Base-by-base conservation (phyloP, 768 basidiomycete species). In the Tricholoma furcatifolium region DNA sequence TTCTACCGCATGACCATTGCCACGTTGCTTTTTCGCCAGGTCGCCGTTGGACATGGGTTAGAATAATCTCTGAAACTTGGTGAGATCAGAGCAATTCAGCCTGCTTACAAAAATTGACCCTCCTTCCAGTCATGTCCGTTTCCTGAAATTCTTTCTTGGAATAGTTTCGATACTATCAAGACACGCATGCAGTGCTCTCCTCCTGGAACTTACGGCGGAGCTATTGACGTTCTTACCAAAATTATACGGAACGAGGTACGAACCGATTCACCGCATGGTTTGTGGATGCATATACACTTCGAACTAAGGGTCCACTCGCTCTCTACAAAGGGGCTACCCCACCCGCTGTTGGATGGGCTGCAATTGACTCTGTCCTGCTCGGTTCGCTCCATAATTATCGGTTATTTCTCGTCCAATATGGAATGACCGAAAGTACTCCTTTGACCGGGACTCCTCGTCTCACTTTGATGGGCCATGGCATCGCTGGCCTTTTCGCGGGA, bases 291-390 rank as follows among this genome's bases (percentile, higher is more conserved):
- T 27, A 53, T 55, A 30, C 48, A 57, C 20, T 34, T 7, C 14
- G 3, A 50, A 34, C 20, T 27, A 47, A 87, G 81, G 84, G 84
- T 21, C 58, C 82, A 15, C 65, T 83, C 45, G 86, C 85, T 2
- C 70, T 90, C 31, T 90, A 88, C 74, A 88, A 87, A 68, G 86
- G 87, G 7, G 85, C 83, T 9, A 84, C 85, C 2, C 84, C 86
- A 17, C 87, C 86, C 6, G 83, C 84, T 14, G 73, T 88, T 3
- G 86, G 85, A 11, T 88, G 86, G 87, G 81, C 84, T 14, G 79
- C 82, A 39, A 84, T 85, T 50, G 88, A 90, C 62, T 84, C 86
- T 17, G 71, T 88, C 23, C 74, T 87, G 17, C 73, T 86, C 52
- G 87, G 86, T 24, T 85, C 84, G 14, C 67, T 88, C 31, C 85